Conservation (phyloP, 73 alveolate species). For the Tetrahymena elliotti region DNA sequence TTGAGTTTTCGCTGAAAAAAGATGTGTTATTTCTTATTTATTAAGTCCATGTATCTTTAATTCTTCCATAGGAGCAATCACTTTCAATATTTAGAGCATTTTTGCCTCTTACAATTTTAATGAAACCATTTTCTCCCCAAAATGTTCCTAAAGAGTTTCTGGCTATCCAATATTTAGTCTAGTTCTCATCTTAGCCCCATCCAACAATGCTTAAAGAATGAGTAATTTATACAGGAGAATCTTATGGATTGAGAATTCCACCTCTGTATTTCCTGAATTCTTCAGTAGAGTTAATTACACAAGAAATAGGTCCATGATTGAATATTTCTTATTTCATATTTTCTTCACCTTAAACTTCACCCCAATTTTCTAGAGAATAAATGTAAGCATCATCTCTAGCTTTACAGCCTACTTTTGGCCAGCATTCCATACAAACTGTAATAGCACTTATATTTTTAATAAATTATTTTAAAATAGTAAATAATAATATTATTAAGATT, state of each 20-base stretch:
- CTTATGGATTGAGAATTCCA: conserved; percentile 43
- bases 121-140: conserved; percentile 88
- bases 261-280: conserved; percentile 39
- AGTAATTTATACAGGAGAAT: background rate
- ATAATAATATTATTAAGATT: background rate
- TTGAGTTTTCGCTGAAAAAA: background rate
- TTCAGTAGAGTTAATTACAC: conserved; percentile 53
- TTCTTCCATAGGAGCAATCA: conserved; percentile 72
- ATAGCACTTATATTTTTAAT: conserved; percentile 34
- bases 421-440: conserved; percentile 28
- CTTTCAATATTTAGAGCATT: conserved; percentile 67
- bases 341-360: conserved; percentile 64
- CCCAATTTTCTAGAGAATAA: conserved; percentile 51
- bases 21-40: conserved; percentile 12
- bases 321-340: conserved; percentile 79
- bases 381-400: conserved; percentile 24
- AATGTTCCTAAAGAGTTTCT: conserved; percentile 89
- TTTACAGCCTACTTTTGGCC: conserved; percentile 16
- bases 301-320: conserved; percentile 89
- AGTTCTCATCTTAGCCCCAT: conserved; percentile 71
- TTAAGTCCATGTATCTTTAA: conserved; percentile 43
- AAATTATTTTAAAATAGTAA: background rate
- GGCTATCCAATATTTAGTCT: conserved; percentile 79
- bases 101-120: conserved; percentile 75
- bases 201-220: conserved; percentile 91